Conservation (phyloP, 331 rosid genomes). For the Stylosanthes scabra region DNA sequence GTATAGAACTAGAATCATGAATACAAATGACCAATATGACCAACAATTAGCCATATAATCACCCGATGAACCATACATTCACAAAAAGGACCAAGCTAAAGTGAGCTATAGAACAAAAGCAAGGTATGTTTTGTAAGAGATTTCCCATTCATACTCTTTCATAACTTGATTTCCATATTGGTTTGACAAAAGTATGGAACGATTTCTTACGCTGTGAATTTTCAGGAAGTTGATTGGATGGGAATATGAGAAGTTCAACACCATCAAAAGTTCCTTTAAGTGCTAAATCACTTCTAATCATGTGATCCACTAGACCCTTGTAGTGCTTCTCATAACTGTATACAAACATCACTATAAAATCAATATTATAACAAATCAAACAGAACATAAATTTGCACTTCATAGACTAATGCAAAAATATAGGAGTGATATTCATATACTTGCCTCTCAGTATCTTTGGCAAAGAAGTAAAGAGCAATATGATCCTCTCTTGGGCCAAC, state of each 20-base stretch:
- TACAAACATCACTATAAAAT: slow-evolving; percentile 32
- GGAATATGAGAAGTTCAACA: slow-evolving; percentile 86
- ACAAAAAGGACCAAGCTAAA: slow-evolving; percentile 4
- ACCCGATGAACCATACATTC: slow-evolving; percentile 39
- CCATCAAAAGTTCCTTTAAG: slow-evolving; percentile 80
- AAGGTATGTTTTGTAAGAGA: not conserved
- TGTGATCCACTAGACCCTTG: slow-evolving; percentile 72
- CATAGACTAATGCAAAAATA: slow-evolving; percentile 10
- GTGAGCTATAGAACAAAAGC: slow-evolving; percentile 19
- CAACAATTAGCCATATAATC: slow-evolving; percentile 10
- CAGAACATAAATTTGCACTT: slow-evolving; percentile 19
- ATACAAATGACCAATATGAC: slow-evolving; percentile 19
- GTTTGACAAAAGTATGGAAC: slow-evolving; percentile 29
- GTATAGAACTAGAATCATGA: slow-evolving; percentile 21
- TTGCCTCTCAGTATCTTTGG: slow-evolving; percentile 84
- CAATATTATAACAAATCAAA: slow-evolving; percentile 27
- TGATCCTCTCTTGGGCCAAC: slow-evolving; percentile 81
- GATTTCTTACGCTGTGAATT: slow-evolving; percentile 84
- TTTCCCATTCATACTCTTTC: slow-evolving; percentile 2
- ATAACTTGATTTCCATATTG: slow-evolving; percentile 18
- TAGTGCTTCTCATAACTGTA: slow-evolving; percentile 89
- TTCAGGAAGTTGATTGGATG: slow-evolving; percentile 95
- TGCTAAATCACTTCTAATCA: slow-evolving; percentile 88
- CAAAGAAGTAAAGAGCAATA: slow-evolving; percentile 96
- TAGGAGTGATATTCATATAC: slow-evolving; percentile 18